phyloP scores from a whole-genome alignment of 768 basidiomycete species.

The Leccinellum rugosiceps region DNA sequence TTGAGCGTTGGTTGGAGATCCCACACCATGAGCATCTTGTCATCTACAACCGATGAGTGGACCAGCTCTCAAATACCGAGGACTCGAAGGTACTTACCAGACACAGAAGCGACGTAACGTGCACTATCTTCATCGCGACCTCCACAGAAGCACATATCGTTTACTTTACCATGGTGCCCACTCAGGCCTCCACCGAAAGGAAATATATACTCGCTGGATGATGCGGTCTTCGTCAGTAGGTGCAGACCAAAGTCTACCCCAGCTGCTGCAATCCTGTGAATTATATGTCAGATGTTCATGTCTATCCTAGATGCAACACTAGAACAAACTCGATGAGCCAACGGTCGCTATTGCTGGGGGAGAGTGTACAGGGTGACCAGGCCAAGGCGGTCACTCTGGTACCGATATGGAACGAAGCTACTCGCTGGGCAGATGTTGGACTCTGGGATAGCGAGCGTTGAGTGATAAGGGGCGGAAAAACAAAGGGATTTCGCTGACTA shows the following conservation, averaged over 20 bases:
- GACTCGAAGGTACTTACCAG: conserved; percentile 42
- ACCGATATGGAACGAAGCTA: conserved; percentile 77
- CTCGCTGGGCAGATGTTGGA: conserved; percentile 40
- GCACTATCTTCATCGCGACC: conserved; percentile 64
- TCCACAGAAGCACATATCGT: conserved; percentile 78
- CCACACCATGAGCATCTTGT: conserved; percentile 86
- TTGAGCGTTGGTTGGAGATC: conserved; percentile 63
- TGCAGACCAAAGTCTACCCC: conserved; percentile 68
- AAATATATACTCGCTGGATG: conserved; percentile 51
- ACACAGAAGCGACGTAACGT: conserved; percentile 78
- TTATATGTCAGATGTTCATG: conserved; percentile 5
- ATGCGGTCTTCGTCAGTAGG: conserved; percentile 56
- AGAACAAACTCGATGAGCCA: conserved; percentile 70
- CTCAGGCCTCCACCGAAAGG: conserved; percentile 77
- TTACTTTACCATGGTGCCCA: conserved; percentile 77
- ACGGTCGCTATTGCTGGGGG: conserved; percentile 58
- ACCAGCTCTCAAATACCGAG: not conserved
- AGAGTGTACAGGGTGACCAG: conserved; percentile 70
- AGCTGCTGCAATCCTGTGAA: conserved; percentile 61
- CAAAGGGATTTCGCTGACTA: conserved; percentile 43
- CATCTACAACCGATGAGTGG: conserved; percentile 44
- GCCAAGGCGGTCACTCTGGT: conserved; percentile 69
- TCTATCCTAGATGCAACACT: not conserved
- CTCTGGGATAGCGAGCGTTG: conserved; percentile 29
- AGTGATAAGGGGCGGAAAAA: conserved; percentile 6